phyloP scores from a whole-genome alignment of 306 rosid genomes.

The Alnus glutinosa region DNA sequence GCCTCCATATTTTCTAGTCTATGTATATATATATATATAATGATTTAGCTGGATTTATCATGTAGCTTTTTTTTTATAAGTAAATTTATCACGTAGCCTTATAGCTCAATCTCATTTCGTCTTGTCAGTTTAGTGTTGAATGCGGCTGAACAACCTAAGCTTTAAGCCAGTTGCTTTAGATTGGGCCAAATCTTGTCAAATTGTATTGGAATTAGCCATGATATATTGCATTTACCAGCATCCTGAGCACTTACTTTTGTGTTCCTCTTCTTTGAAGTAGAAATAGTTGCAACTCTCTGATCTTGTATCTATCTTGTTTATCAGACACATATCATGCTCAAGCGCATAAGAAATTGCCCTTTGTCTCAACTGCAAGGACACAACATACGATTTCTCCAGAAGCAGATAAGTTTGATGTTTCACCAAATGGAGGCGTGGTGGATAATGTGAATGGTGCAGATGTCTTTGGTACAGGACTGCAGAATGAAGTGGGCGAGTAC shows the following conservation, averaged over 20 bases:
- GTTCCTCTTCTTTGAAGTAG: constrained; percentile 19
- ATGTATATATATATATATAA: too few species aligned
- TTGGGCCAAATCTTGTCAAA: constrained; percentile 16
- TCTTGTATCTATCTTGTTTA: constrained; percentile 35
- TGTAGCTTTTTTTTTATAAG: too few species aligned
- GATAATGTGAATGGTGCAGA: constrained; percentile 41
- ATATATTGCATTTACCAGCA: constrained; percentile 7
- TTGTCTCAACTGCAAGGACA: constrained; percentile 44
- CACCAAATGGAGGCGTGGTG: constrained; percentile 38
- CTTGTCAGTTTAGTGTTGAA: neutral
- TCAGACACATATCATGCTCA: constrained; percentile 81
- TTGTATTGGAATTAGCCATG: constrained; percentile 17
- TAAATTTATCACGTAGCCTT: neutral
- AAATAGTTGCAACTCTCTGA: constrained; percentile 33
- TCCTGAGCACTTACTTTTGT: constrained; percentile 7
- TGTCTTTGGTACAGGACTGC: constrained; percentile 78
- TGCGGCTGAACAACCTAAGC: constrained; percentile 7
- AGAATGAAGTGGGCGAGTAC: constrained; percentile 99
- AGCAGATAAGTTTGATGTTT: constrained; percentile 42
- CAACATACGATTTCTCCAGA: constrained; percentile 42
- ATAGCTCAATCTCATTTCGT: neutral
- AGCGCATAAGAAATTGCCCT: constrained; percentile 52
- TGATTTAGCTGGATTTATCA: neutral
- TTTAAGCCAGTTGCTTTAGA: constrained; percentile 14
- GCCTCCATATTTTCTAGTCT: neutral